phyloP scores from a whole-genome alignment of 371 early-diverging fungal species.

The Parasitella parasitica region DNA sequence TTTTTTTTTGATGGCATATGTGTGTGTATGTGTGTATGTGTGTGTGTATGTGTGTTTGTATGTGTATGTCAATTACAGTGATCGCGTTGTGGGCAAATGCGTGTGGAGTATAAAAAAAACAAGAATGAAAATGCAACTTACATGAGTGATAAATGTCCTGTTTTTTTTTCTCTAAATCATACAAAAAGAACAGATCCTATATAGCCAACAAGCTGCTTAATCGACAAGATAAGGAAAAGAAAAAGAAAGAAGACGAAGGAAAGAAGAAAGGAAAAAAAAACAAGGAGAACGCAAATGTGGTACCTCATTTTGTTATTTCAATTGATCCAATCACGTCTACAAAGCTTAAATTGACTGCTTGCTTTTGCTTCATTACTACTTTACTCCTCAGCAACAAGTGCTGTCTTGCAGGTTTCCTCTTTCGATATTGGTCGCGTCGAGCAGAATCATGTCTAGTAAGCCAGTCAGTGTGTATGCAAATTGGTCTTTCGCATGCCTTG shows the following conservation, averaged over 20 bases:
- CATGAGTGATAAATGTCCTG: not conserved
- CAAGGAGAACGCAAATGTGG: constrained; percentile 1
- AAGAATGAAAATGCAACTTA: not conserved
- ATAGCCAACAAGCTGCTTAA: not conserved
- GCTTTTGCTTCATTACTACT: not conserved
- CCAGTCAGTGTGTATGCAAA: constrained; percentile 10
- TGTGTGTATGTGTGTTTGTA: too few species aligned
- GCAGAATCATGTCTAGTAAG: not conserved
- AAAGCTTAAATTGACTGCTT: not conserved
- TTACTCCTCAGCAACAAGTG: not conserved
- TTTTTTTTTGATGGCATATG: too few species aligned
- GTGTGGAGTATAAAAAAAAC: not conserved
- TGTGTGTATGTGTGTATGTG: too few species aligned
- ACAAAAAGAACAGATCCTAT: not conserved
- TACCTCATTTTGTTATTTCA: constrained; percentile 13
- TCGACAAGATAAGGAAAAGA: not conserved
- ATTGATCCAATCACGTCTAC: constrained; percentile 6
- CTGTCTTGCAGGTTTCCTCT: not conserved
- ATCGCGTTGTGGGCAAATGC: not conserved
- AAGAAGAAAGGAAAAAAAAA: constrained; percentile 1
- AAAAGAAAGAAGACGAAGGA: not conserved
- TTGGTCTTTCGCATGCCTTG: not conserved
- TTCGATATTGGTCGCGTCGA: not conserved
- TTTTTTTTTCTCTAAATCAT: not conserved
- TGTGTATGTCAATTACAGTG: not conserved